Evolutionary conservation across 495 filamentous ascomycete genomes (phyloP).

Genomic region (Umbilicaria muhlenbergii): DNA sequence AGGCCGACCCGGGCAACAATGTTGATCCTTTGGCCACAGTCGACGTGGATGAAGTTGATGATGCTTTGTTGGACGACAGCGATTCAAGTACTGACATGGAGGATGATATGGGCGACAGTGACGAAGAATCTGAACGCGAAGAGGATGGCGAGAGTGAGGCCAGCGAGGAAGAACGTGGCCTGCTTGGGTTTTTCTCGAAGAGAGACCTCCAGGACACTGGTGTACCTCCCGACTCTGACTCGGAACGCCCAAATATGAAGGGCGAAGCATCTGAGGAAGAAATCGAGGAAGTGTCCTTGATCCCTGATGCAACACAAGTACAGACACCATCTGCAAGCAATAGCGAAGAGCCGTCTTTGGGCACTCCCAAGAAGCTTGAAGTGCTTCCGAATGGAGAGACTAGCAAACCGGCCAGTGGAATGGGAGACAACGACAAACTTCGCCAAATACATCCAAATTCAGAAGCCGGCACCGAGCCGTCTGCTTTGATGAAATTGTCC

Average conservation of each 20-base stretch:
- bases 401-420: too few species aligned
- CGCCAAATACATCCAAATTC: constrained; percentile 6
- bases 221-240: too few species aligned
- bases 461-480: constrained; percentile 10
- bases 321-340: constrained; percentile 12
- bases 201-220: constrained; percentile 16
- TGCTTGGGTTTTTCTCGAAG: constrained; percentile 52
- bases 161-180: constrained; percentile 33
- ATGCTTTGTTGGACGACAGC: constrained; percentile 51
- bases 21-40: background rate
- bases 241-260: constrained; percentile 2
- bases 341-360: constrained; percentile 6
- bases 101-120: constrained; percentile 59
- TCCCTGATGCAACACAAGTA: constrained; percentile 24
- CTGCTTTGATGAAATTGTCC: constrained; percentile 21
- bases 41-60: constrained; percentile 52
- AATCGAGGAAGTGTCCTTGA: constrained; percentile 29
- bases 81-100: constrained; percentile 86
- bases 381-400: too few species aligned
- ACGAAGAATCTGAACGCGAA: constrained; percentile 34
- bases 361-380: background rate
- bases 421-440: too few species aligned
- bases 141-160: constrained; percentile 33
- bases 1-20: background rate
- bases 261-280: constrained; percentile 21